These are phyloP conservation scores for Streptanthus diversifolius DNA, from an alignment of 345 rosid genomes.

Conservation along the genomic window DNA sequence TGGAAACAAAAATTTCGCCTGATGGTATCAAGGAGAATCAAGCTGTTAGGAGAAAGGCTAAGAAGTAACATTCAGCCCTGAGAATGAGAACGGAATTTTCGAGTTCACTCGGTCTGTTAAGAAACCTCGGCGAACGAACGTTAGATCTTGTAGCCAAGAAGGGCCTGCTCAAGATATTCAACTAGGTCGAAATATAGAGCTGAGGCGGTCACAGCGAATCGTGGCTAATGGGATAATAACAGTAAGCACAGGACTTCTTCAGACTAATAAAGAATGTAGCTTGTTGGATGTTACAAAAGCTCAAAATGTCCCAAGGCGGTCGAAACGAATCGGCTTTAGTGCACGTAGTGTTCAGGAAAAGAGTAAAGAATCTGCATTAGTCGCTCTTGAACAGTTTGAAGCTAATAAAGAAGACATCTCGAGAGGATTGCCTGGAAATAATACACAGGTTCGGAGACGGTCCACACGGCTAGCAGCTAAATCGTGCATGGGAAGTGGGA, in stretches of 20 bases:
- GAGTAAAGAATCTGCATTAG: neutral
- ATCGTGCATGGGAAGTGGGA: neutral
- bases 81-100: slow-evolving; percentile 42
- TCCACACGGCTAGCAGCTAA: neutral
- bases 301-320: neutral
- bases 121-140: slow-evolving; percentile 10
- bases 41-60: neutral
- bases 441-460: neutral
- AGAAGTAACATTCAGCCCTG: slow-evolving; percentile 62
- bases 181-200: neutral
- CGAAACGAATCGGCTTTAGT: neutral
- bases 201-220: neutral
- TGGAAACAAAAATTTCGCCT: neutral
- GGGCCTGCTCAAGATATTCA: neutral
- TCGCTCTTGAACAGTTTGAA: neutral
- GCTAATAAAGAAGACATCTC: neutral
- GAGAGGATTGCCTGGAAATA: too few relatives aligned
- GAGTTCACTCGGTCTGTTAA: slow-evolving; percentile 40
- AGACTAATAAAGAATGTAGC: neutral
- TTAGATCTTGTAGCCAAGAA: neutral
- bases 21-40: neutral
- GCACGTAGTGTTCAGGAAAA: neutral
- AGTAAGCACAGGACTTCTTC: neutral
- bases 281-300: neutral
- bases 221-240: neutral